These are phyloP conservation scores for Colletotrichum sp. DNA, from an alignment of 2,329 filamentous ascomycete genomes.

Conservation along the genomic window DNA sequence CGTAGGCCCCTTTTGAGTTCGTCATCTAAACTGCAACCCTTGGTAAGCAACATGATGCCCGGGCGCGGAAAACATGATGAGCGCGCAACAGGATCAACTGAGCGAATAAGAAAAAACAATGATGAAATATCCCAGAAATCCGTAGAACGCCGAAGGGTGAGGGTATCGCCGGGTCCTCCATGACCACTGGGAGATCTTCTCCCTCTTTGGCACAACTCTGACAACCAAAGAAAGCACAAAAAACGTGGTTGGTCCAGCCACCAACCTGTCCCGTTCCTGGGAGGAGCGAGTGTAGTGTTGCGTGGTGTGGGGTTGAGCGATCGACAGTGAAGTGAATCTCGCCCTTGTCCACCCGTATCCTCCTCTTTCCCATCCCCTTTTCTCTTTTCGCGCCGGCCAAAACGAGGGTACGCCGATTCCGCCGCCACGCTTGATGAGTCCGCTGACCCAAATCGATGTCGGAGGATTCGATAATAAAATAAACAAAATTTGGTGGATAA, in stretches of 20 bases:
- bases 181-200: conserved; percentile 16
- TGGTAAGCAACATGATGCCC: neutral
- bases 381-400: neutral
- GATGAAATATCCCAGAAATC: neutral
- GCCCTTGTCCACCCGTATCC: neutral
- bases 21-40: conserved; percentile 4
- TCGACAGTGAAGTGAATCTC: conserved; percentile 2
- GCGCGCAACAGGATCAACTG: neutral
- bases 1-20: neutral
- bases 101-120: neutral
- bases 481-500: neutral
- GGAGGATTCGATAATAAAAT: neutral
- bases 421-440: neutral
- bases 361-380: neutral
- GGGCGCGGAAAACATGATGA: neutral
- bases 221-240: neutral
- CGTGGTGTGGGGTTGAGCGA: conserved; percentile 1
- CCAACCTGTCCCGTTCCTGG: neutral
- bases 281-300: neutral
- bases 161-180: conserved; percentile 23
- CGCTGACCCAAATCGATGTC: neutral
- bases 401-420: neutral
- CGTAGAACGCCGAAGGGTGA: conserved; percentile 19
- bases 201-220: conserved; percentile 1
- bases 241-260: conserved; percentile 2